Percentiles rank a stretch among this genome's conserved stretches.
Evolutionary conservation across 2,329 filamentous ascomycete species (phyloP).

Genomic region (Cercospora beticola): DNA sequence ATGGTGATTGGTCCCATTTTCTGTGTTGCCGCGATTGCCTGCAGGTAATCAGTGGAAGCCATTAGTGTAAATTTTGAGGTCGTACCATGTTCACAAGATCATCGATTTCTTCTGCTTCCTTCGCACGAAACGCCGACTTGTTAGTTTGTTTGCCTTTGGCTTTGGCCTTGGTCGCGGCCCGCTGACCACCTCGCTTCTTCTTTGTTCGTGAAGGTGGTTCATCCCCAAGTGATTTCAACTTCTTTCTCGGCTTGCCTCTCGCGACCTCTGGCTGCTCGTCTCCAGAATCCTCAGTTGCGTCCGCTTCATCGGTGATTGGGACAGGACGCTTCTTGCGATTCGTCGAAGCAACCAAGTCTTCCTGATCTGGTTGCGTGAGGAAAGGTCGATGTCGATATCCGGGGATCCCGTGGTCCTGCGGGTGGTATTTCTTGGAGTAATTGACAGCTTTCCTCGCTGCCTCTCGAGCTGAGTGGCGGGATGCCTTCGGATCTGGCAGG

Average conservation of each 20-base stretch:
- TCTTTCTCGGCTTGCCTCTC: conserved; percentile 15
- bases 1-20: neutral
- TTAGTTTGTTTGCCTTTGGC: neutral
- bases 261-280: neutral
- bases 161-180: neutral
- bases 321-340: conserved; percentile 12
- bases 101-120: neutral
- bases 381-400: conserved; percentile 23
- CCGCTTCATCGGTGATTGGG: neutral
- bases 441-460: conserved; percentile 27
- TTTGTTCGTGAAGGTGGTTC: neutral
- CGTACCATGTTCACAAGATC: conserved; percentile 11
- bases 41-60: neutral
- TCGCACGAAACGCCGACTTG: neutral
- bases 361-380: neutral
- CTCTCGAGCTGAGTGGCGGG: conserved; percentile 26
- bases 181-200: neutral
- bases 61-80: neutral
- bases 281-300: neutral
- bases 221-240: conserved; percentile 14
- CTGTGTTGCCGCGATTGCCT: neutral
- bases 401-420: conserved; percentile 29
- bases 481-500: conserved; percentile 27
- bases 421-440: conserved; percentile 30
- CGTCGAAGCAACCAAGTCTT: neutral